phyloP scores from a whole-genome alignment of 176 grass and related monocot species.

The Puccinellia tenuiflora region DNA sequence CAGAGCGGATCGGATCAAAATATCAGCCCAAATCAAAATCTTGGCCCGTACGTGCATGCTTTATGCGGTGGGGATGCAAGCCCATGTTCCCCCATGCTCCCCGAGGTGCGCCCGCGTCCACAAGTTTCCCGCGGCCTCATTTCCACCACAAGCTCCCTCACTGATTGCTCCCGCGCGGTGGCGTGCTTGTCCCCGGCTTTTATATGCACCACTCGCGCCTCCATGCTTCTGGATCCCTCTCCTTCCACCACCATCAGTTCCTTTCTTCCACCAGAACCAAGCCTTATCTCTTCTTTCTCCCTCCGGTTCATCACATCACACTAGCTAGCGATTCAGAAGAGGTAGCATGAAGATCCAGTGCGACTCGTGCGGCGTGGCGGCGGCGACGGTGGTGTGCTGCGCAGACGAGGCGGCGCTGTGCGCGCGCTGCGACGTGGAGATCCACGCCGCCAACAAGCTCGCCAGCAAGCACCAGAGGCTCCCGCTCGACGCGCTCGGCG shows the following conservation, averaged over 20 bases:
- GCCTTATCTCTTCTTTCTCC: conserved; percentile 20
- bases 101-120: conserved; percentile 7
- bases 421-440: conserved; percentile 71
- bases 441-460: conserved; percentile 82
- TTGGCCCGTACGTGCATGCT: neutral
- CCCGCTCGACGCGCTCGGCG: conserved; percentile 58
- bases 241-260: neutral
- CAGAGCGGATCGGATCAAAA: neutral
- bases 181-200: conserved; percentile 14
- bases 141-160: conserved; percentile 35
- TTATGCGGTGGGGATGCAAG: neutral
- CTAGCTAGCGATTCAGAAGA: neutral
- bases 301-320: neutral
- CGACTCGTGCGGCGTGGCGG: conserved; percentile 64
- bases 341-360: conserved; percentile 82
- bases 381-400: conserved; percentile 75
- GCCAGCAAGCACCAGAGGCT: conserved; percentile 87
- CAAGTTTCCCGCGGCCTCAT: conserved; percentile 5
- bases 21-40: conserved; percentile 28
- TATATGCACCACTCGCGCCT: conserved; percentile 39
- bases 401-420: conserved; percentile 90
- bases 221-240: neutral
- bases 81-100: neutral
- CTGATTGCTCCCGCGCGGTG: neutral
- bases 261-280: neutral